Evolutionary conservation across 192 early-diverging fungal genomes (phyloP), one percentile per base, ranked within the genome.

Genomic region (Podila horticola): DNA sequence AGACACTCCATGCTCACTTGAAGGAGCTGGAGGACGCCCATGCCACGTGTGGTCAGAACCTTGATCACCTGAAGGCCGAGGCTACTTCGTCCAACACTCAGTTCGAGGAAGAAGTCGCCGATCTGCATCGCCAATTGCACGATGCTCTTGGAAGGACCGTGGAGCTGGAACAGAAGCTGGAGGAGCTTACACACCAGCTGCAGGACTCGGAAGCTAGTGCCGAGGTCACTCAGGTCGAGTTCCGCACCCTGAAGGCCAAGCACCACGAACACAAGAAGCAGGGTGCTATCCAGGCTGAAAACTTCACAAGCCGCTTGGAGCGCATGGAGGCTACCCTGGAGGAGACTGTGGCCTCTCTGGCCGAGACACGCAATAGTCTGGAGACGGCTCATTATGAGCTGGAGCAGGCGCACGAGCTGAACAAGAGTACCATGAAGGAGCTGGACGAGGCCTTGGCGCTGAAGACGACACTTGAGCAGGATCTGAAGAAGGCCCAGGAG

Each of bases 261-360:
- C 76, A 81, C 29, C 76, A 81, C 31, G 76, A 81, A 57, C 76
- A 81, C 76, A 81, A 73, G 76, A 71, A 81, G 66, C 76, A 81
- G 24, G 62, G 55, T 8, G 55, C 71, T 2, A 48, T 62, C 5
- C 8, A 49, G 20, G 22, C 60, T 1, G 70, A 81, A 67, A 62
- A 19, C 36, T 65, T 64, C 19, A 60, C 72, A 22, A 5, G 51
- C 3, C 38, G 64, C n/a, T 38, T 81, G 31, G 64, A 63, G 31
- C 17, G 58, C n/a, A 36, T 81, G n/a, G 71, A 73, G 62, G 15
- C 33, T 0, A 5, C 52, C 0, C 22, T 73, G 26, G 61, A 69
- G 28, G 76, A 81, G 62, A 65, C 76, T 5, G 59, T 64, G 58
- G 66, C 65, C 8, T 55, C 76, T 4, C 57, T 81, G 19, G 70